phyloP scores from a whole-genome alignment of 345 rosid species.

The Noccaea bulbosa region DNA sequence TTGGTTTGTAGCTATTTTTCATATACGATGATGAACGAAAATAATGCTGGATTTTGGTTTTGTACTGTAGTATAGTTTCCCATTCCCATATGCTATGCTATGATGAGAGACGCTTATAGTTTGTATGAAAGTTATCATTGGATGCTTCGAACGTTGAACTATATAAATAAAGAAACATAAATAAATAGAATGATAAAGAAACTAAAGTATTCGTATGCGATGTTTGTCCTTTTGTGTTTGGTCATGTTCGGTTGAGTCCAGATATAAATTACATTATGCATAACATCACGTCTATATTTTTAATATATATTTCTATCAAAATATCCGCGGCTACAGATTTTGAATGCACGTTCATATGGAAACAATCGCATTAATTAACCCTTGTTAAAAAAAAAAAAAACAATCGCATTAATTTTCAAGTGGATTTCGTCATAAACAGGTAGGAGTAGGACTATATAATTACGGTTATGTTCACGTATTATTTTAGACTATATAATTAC shows the following conservation, averaged over 20 bases:
- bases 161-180: slow-evolving; percentile 18
- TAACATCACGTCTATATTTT: slow-evolving; percentile 25
- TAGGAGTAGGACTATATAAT: background rate
- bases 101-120: slow-evolving; percentile 13
- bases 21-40: slow-evolving; percentile 10
- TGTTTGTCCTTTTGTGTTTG: slow-evolving; percentile 35
- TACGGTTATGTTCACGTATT: background rate
- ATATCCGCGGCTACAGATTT: slow-evolving; percentile 26
- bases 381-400: background rate
- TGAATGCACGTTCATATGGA: slow-evolving; percentile 28
- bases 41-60: slow-evolving; percentile 3
- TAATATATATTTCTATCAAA: slow-evolving; percentile 16
- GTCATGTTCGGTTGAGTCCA: slow-evolving; percentile 30
- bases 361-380: slow-evolving; percentile 2
- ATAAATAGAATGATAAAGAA: slow-evolving; percentile 5
- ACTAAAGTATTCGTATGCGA: slow-evolving; percentile 19
- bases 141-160: slow-evolving; percentile 33
- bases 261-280: slow-evolving; percentile 1
- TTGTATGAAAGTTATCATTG: slow-evolving; percentile 18
- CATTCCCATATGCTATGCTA: slow-evolving; percentile 10
- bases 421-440: background rate
- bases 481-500: background rate
- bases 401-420: slow-evolving; percentile 8
- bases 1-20: slow-evolving; percentile 19
- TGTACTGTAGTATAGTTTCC: slow-evolving; percentile 25